Base-by-base conservation (phyloP, 1,139 yeast genomes). In the Pichia sp. region DNA sequence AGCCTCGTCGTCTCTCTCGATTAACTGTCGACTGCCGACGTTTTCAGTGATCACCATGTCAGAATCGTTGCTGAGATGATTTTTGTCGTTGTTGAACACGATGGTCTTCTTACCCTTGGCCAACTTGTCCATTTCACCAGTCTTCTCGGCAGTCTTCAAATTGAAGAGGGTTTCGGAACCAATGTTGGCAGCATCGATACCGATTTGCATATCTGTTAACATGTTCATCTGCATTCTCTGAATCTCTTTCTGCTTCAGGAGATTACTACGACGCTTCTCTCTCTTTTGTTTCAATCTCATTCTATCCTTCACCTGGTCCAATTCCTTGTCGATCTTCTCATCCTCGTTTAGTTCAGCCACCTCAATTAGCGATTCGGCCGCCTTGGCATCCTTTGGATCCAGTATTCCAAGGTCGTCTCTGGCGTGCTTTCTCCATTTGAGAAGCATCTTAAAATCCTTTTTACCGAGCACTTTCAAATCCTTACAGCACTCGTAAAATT, bases 211-310 rank as follows among this genome's bases (percentile, higher is more conserved):
- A 64, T 95, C 96, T 2, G 96, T 87, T 55, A 87, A 75, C 97
- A 93, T 91, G 67, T 88, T 89, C 95, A 93, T 86, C 71, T 93
- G 98, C 86, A 90, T 85, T 71, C 98, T 81, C 51, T 80, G 78
- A 52, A 93, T 82, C 66, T 91, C 98, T 68, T 87, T 88, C 67
- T 89, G 96, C 65, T 89, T 90, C 58, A 70, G 62, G 70, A 91
- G 97, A 66, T 93, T 91, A 48, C 81, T 79, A 60, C 78, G 82
- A 69, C 96, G 83, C 70, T 85, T 88, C 58, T 85, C 91, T 65
- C 97, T 82, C 69, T 85, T 91, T 48, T 71, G 71, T 60, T 81
- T 81, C 60, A 84, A 78, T 59, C 80, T 78, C 60, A 87, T 90
- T 60, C 79, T 87, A 36, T 83, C 90, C 55, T 83, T 79, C 61